These are phyloP conservation scores for Aspergillus brasiliensis DNA, from an alignment of 2,329 filamentous ascomycete genomes.

Conservation along the genomic window DNA sequence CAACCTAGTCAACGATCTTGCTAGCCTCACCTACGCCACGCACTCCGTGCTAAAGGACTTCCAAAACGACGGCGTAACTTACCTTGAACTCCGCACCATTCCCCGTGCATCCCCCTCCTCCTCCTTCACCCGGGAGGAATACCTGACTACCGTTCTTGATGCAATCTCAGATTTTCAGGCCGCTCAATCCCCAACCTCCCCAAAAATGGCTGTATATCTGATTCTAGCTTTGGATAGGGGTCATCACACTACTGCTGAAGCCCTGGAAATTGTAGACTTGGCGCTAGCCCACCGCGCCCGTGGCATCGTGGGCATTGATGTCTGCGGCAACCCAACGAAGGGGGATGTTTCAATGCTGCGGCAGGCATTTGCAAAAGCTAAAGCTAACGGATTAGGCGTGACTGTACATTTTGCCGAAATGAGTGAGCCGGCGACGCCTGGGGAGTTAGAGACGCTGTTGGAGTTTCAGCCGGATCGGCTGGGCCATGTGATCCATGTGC, in stretches of 20 bases:
- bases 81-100: conserved; percentile 79
- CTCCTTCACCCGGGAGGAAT: conserved; percentile 61
- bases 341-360: conserved; percentile 64
- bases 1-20: conserved; percentile 65
- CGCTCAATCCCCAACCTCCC: conserved; percentile 16
- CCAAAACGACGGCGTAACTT: conserved; percentile 69
- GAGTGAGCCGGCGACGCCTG: conserved; percentile 55
- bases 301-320: conserved; percentile 72
- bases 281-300: conserved; percentile 56
- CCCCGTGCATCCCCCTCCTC: conserved; percentile 63
- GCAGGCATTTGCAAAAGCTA: conserved; percentile 61
- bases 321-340: conserved; percentile 73
- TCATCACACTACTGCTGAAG: conserved; percentile 59
- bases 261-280: conserved; percentile 65
- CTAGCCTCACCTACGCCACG: conserved; percentile 64
- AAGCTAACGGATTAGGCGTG: conserved; percentile 58
- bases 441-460: conserved; percentile 67
- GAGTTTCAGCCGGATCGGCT: conserved; percentile 68
- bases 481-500: conserved; percentile 78
- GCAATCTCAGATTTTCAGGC: conserved; percentile 59
- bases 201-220: conserved; percentile 61
- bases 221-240: conserved; percentile 76
- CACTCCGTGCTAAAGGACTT: conserved; percentile 68
- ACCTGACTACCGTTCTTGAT: conserved; percentile 67
- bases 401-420: conserved; percentile 81